Conservation (phyloP, 805 yeast genomes). For the Kodamaea jinghongensis region DNA sequence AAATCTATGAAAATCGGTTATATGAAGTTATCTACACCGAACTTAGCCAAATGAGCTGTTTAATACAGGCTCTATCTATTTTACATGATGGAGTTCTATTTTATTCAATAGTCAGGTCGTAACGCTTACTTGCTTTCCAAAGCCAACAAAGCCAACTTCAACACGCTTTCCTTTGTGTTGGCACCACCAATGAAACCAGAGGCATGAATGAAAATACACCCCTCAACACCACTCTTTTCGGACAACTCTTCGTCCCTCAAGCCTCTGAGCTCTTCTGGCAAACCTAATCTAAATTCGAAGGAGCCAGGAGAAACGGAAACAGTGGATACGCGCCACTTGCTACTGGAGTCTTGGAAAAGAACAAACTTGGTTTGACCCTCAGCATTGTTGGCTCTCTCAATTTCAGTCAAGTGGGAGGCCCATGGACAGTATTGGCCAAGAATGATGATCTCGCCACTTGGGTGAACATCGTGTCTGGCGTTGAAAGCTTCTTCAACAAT, state of each 20-base stretch:
- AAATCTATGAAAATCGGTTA: too few species aligned
- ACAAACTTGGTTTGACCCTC: slow-evolving; percentile 68
- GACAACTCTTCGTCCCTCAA: slow-evolving; percentile 82
- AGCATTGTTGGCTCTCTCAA: slow-evolving; percentile 60
- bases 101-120: background rate
- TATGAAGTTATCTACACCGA: too few species aligned
- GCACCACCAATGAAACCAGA: slow-evolving; percentile 98
- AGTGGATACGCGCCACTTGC: slow-evolving; percentile 84
- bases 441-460: slow-evolving; percentile 70
- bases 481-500: slow-evolving; percentile 71
- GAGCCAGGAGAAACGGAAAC: slow-evolving; percentile 79
- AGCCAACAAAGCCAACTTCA: slow-evolving; percentile 60
- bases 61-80: too few species aligned
- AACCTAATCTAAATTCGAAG: slow-evolving; percentile 80
- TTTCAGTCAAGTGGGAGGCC: slow-evolving; percentile 84
- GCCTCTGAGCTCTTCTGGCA: slow-evolving; percentile 95
- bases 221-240: slow-evolving; percentile 73
- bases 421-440: slow-evolving; percentile 84
- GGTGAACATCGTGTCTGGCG: slow-evolving; percentile 56
- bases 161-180: slow-evolving; percentile 70
- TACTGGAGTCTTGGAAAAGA: slow-evolving; percentile 70
- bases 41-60: too few species aligned
- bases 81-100: too few species aligned
- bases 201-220: slow-evolving; percentile 90
- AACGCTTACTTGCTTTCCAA: slow-evolving; percentile 13